Base-by-base conservation (phyloP, 2,329 filamentous ascomycete species). In the Neophaeococcomyces aloes region DNA sequence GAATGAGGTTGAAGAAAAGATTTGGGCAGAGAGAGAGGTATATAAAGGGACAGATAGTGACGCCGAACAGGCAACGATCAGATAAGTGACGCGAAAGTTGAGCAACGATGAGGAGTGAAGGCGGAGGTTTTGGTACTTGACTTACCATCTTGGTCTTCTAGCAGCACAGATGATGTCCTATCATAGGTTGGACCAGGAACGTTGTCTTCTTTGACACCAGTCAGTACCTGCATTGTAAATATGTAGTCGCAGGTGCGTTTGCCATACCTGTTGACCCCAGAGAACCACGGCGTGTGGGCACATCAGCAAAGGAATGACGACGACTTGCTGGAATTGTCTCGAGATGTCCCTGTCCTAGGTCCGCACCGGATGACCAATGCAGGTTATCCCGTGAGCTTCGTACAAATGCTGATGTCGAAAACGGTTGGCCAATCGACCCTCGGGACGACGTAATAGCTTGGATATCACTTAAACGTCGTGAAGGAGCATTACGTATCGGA, bases 301-400 rank as follows among this genome's bases (percentile, higher is more conserved):
- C 65, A 48, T 71, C 68, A 21, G 68, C 69, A 46, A 72, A 71
- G 13, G 69, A 71, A 53, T 72, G 69, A 15, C 69, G 66, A 29
- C 69, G 66, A 49, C 69, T 71, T 50, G 71, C 68, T 23, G 69
- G 63, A 18, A 65, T 57, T 47, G 71, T 68, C 27, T 60, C 54
- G 33, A 67, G 57, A 42, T 65, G 59, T 19, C 66, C 65, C 52
- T 65, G 59, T 19, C 66, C 65, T 53, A 71, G 71, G 10, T 66
- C 68, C 21, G 71, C 62, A 3, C 67, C 68, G 13, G 67, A 70
- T 48, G 71, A 68, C 69, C 69, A 72, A 44, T 71, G 67, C 33
- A 31, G 39, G 2, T 18, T 42, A 63, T 65, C 53, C 67, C 68
- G 44, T 65, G 64, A 37, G 66, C 57, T 53, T 61, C 67, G 11